A percentile compares a stretch with the other conserved stretches of the same genome.
phyloP scores from a whole-genome alignment of 2,329 filamentous ascomycete species.

The Capronia americana region DNA sequence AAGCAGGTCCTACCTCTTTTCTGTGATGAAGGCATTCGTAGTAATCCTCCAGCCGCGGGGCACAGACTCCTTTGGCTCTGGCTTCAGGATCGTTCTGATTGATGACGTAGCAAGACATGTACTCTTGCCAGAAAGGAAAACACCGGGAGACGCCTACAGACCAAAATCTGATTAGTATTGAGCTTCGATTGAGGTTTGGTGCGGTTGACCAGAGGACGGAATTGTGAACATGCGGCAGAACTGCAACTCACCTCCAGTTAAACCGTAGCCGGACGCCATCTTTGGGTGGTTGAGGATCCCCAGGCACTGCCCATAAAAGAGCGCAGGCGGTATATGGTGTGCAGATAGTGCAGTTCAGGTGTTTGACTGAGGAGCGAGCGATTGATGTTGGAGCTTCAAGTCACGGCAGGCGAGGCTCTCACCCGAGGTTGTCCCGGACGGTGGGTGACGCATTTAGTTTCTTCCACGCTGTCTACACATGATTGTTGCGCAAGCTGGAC shows the following conservation, averaged over 20 bases:
- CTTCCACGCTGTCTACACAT: constrained; percentile 20
- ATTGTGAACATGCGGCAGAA: not conserved
- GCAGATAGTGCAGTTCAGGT: not conserved
- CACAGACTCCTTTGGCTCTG: constrained; percentile 85
- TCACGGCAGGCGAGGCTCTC: not conserved
- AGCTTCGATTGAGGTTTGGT: constrained; percentile 6
- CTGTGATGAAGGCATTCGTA: constrained; percentile 98
- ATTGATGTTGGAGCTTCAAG: constrained; percentile 8
- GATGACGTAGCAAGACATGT: constrained; percentile 96
- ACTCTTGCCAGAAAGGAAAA: constrained; percentile 99
- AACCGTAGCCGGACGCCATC: constrained; percentile 60
- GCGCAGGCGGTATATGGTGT: constrained; percentile 34
- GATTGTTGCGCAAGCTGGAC: not conserved
- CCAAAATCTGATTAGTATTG: constrained; percentile 22
- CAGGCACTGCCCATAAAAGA: constrained; percentile 18
- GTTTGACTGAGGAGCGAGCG: not conserved
- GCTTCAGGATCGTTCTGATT: constrained; percentile 82
- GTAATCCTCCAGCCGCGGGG: constrained; percentile 88
- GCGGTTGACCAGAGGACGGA: not conserved
- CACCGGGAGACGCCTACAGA: constrained; percentile 73
- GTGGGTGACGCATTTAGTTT: constrained; percentile 14
- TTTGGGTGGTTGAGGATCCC: constrained; percentile 35
- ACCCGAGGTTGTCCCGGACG: constrained; percentile 7
- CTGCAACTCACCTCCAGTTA: constrained; percentile 60
- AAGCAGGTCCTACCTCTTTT: constrained; percentile 78